phyloP scores from a whole-genome alignment of 2,329 filamentous ascomycete genomes.

The Setomelanomma holmii region DNA sequence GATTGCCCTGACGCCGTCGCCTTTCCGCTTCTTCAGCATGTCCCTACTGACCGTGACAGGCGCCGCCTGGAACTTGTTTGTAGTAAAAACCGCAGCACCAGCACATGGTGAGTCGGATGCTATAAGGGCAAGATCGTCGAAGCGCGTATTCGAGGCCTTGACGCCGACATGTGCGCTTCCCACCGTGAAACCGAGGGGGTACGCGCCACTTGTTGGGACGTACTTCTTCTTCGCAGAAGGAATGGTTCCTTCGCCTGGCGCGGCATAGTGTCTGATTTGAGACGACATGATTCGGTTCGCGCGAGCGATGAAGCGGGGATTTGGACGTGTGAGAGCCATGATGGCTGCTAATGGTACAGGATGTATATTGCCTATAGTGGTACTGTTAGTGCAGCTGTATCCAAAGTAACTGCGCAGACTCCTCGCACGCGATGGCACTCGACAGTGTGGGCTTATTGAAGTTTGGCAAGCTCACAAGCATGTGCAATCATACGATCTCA shows the following conservation, averaged over 20 bases:
- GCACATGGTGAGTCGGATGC: slow-evolving; percentile 85
- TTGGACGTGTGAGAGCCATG: slow-evolving; percentile 43
- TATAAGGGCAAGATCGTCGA: slow-evolving; percentile 89
- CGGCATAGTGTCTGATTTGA: slow-evolving; percentile 64
- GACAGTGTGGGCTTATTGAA: no score
- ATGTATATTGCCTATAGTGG: no score
- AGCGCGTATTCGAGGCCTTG: slow-evolving; percentile 88
- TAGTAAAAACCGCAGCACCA: slow-evolving; percentile 92
- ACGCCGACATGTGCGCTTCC: slow-evolving; percentile 91
- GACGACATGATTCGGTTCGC: slow-evolving; percentile 31
- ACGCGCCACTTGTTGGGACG: slow-evolving; percentile 82
- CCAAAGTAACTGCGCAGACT: no score
- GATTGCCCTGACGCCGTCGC: slow-evolving; percentile 77
- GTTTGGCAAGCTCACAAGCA: no score
- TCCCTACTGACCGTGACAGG: slow-evolving; percentile 86
- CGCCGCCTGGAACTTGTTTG: slow-evolving; percentile 97
- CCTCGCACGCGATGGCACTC: no score
- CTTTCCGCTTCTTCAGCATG: slow-evolving; percentile 70
- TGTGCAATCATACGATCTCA: no score
- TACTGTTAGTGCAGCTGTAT: no score
- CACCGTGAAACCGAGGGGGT: slow-evolving; percentile 87
- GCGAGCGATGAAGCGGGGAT: slow-evolving; percentile 34
- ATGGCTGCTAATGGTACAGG: neutral
- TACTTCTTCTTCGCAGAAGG: slow-evolving; percentile 89
- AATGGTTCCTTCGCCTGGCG: slow-evolving; percentile 65